Conservation (phyloP, 805 yeast genomes). For the Maudiozyma bulderi region DNA sequence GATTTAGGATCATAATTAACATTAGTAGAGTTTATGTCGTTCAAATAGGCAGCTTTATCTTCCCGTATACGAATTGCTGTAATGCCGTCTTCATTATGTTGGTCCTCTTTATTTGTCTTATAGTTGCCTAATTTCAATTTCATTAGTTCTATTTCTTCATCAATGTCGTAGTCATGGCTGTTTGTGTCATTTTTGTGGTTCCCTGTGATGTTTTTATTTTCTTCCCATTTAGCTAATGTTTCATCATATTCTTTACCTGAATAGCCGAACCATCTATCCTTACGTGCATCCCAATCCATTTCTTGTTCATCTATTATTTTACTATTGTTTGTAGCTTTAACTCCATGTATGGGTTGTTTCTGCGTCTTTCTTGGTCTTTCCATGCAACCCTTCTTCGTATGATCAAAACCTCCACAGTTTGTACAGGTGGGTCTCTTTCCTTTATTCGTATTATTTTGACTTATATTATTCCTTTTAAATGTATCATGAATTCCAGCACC, state of each 20-base stretch:
- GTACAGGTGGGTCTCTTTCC: conserved; percentile 29
- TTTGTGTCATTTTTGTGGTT: conserved; percentile 9
- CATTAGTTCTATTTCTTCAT: conserved; percentile 35
- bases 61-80: conserved; percentile 52
- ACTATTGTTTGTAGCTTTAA: conserved; percentile 13
- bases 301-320: conserved; percentile 13
- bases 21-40: conserved; percentile 38
- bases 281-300: conserved; percentile 51
- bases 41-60: conserved; percentile 65
- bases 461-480: conserved; percentile 12
- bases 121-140: conserved; percentile 31
- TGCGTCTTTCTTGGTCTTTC: conserved; percentile 41
- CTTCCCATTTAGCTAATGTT: conserved; percentile 38
- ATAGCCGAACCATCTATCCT: conserved; percentile 80
- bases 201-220: conserved; percentile 10
- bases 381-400: conserved; percentile 44
- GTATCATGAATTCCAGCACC: conserved; percentile 52
- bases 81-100: conserved; percentile 8
- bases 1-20: conserved; percentile 48
- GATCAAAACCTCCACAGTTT: conserved; percentile 51
- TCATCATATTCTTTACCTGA: conserved; percentile 52
- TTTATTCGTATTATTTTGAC: not conserved
- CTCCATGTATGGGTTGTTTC: conserved; percentile 6
- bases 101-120: conserved; percentile 12
- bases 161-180: conserved; percentile 29